Base-by-base conservation (phyloP, 139 green algal genomes). In the Chlamydomonas applanata region DNA sequence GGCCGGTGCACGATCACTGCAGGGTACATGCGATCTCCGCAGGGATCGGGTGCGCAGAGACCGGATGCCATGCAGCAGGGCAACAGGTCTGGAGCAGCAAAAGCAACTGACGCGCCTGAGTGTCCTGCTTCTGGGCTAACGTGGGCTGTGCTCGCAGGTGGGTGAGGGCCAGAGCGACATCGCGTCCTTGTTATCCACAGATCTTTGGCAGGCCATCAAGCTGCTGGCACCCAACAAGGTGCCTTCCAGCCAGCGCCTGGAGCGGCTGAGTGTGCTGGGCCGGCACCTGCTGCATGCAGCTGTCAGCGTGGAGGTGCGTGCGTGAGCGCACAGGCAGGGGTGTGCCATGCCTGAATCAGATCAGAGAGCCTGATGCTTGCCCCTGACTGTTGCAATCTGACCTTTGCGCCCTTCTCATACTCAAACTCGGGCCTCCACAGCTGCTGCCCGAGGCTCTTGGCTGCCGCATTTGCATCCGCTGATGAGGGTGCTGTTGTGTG, bases 161-260 rank as follows among this genome's bases (percentile, higher is more conserved):
- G 59, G 59, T 22, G 59, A 66, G 24, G 59, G n/a, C 3, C n/a
- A 34, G 3, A 16, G 17, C 22, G 22, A 27, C 27, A 62, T 73
- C 24, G 27, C 79, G 19, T 29, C 79, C 19, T 59, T 84, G 69
- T 49, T 80, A 24, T 60, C 53, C 35, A 78, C 69, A 16, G 79
- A 84, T 59, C 62, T 84, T 35, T 84, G 79, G 79, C 73, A 80
- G 69, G 79, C 73, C 17, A 67, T 84, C 68, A 84, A 84, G 73
- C 49, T 70, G 36, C 79, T 84, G 49, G 73, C 69, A 40, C 79
- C 79, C 2, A 52, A 78, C 73, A 83, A 83, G 78, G 78, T 84
- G 20, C 79, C 79, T 13, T 68, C 13, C 30, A 61, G 69, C 24
- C 79, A 84, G 62, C 79, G 79, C 27, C 30, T 84, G 62, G 79